A percentile compares a stretch with the other conserved stretches of the same genome.
Evolutionary conservation across 768 basidiomycete species (phyloP).

Genomic region (Mycena galericulata): DNA sequence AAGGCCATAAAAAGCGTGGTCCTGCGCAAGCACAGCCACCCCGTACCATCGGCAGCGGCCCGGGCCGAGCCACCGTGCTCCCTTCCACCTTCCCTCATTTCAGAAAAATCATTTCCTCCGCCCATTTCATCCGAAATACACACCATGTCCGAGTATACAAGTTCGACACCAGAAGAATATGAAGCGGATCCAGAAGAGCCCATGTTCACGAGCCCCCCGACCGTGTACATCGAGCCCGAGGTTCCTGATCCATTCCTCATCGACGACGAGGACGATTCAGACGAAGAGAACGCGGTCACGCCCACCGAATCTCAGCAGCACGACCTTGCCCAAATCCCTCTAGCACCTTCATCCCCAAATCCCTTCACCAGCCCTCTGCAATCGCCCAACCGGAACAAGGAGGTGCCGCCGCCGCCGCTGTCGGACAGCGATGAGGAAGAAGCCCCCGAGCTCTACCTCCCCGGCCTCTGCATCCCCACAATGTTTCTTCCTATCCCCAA

Average conservation of each 20-base stretch:
- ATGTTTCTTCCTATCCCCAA: slow-evolving; percentile 93
- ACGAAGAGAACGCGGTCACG: slow-evolving; percentile 48
- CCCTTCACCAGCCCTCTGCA: slow-evolving; percentile 39
- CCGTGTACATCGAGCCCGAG: slow-evolving; percentile 56
- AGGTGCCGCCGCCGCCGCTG: slow-evolving; percentile 62
- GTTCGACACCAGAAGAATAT: slow-evolving; percentile 42
- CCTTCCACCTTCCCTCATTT: not conserved
- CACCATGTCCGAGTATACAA: slow-evolving; percentile 19
- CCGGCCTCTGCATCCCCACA: slow-evolving; percentile 75
- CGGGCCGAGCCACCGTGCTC: too few relatives aligned
- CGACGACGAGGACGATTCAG: slow-evolving; percentile 64
- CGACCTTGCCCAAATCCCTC: slow-evolving; percentile 54
- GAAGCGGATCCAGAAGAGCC: slow-evolving; percentile 79
- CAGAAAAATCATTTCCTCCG: not conserved
- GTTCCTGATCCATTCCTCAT: slow-evolving; percentile 73
- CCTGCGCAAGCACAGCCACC: not conserved
- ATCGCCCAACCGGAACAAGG: slow-evolving; percentile 63
- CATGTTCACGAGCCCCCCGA: slow-evolving; percentile 42
- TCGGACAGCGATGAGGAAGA: slow-evolving; percentile 61
- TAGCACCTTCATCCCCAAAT: slow-evolving; percentile 43
- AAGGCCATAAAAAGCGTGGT: slow-evolving; percentile 39
- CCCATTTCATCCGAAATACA: too few relatives aligned
- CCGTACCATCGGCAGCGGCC: too few relatives aligned
- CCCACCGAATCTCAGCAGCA: slow-evolving; percentile 48
- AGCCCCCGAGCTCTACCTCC: slow-evolving; percentile 71